Percentiles rank a stretch among this genome's conserved stretches.
Conservation (phyloP, 192 early-diverging fungal species). For the Entomortierella beljakovae region DNA sequence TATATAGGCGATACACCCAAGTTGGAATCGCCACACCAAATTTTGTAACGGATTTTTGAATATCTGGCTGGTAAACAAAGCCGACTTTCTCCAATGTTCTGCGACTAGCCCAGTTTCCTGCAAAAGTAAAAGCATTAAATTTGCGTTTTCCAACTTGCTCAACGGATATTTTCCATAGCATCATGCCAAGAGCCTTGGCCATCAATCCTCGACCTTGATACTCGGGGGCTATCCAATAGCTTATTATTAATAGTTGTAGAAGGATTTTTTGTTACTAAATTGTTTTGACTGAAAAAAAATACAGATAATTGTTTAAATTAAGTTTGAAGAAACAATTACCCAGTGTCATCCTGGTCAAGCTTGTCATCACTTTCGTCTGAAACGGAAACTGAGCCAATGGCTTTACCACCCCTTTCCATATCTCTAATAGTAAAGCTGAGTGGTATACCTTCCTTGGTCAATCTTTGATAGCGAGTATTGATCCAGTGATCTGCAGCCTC, state of each 20-base stretch:
- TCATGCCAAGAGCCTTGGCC: slow-evolving; percentile 33
- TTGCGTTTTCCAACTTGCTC: slow-evolving; percentile 44
- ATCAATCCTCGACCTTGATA: slow-evolving; percentile 47
- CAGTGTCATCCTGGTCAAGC: slow-evolving; percentile 33
- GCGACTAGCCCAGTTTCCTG: slow-evolving; percentile 37
- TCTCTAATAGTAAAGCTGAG: slow-evolving; percentile 15
- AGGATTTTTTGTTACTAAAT: neutral
- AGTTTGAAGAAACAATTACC: slow-evolving; percentile 9
- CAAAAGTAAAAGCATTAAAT: slow-evolving; percentile 23
- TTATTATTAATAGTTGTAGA: neutral
- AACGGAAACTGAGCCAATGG: slow-evolving; percentile 16
- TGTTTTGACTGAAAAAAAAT: neutral
- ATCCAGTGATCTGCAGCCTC: slow-evolving; percentile 35
- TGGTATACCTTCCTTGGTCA: slow-evolving; percentile 24
- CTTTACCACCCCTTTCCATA: slow-evolving; percentile 30
- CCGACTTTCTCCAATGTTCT: slow-evolving; percentile 38
- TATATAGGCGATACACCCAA: slow-evolving; percentile 21
- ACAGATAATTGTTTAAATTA: neutral
- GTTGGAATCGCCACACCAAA: neutral
- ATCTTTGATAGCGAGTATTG: slow-evolving; percentile 6
- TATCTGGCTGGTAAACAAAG: slow-evolving; percentile 25
- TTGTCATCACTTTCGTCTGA: slow-evolving; percentile 23
- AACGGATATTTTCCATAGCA: slow-evolving; percentile 18
- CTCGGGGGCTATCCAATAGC: slow-evolving; percentile 43
- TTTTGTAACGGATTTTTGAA: neutral